Conservation (phyloP, 1,139 yeast species). For the Lodderomyces beijingensis region DNA sequence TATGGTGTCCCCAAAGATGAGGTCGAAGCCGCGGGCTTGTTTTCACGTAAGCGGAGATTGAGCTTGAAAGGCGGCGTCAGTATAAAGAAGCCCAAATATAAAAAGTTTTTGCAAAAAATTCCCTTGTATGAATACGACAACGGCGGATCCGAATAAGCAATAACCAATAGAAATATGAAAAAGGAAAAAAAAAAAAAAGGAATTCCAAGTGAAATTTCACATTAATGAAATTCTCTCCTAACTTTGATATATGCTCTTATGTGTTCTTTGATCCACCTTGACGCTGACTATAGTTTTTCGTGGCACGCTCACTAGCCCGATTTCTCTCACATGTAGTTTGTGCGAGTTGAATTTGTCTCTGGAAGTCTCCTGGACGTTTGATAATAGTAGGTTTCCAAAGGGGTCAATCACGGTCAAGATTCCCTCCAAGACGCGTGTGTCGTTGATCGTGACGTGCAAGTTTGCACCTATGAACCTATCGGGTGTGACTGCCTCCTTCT, state of each 20-base stretch:
- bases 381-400: conserved; percentile 39
- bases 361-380: conserved; percentile 34
- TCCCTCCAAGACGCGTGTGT: conserved; percentile 34
- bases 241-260: conserved; percentile 11
- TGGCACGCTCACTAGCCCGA: conserved; percentile 47
- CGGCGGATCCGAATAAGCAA: too few relatives aligned
- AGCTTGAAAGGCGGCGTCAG: too few relatives aligned
- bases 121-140: too few relatives aligned
- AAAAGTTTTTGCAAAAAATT: too few relatives aligned
- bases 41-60: too few relatives aligned
- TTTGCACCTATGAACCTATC: conserved; percentile 31
- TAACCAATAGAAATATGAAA: too few relatives aligned
- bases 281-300: conserved; percentile 26
- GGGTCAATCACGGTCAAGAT: conserved; percentile 42
- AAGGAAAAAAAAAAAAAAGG: too few relatives aligned
- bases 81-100: too few relatives aligned
- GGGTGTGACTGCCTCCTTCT: conserved; percentile 12
- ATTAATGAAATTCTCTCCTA: too few relatives aligned
- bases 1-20: too few relatives aligned
- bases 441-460: conserved; percentile 27
- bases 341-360: conserved; percentile 21
- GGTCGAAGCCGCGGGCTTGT: too few relatives aligned
- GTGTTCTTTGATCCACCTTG: conserved; percentile 21
- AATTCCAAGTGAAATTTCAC: too few relatives aligned
- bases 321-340: conserved; percentile 28